phyloP scores from a whole-genome alignment of 2,329 filamentous ascomycete genomes.

The Plectosphaerella plurivora region DNA sequence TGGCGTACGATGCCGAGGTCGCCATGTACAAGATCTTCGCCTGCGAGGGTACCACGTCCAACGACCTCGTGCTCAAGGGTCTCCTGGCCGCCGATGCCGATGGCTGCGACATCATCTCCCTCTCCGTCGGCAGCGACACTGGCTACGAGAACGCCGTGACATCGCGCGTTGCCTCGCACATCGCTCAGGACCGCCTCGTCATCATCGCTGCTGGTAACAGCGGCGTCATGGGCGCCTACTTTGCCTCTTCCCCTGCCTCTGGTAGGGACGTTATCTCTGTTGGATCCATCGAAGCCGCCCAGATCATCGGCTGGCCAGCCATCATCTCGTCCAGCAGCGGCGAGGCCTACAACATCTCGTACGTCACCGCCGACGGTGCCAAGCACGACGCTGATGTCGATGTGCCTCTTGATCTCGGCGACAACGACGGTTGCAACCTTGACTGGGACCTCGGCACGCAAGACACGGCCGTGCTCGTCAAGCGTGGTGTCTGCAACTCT shows the following conservation, averaged over 20 bases:
- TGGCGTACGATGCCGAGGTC: slow-evolving; percentile 14
- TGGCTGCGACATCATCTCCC: slow-evolving; percentile 15
- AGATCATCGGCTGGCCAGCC: slow-evolving; percentile 13
- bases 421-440: slow-evolving; percentile 12
- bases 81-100: slow-evolving; percentile 16
- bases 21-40: slow-evolving; percentile 20
- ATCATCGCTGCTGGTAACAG: slow-evolving; percentile 7
- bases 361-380: slow-evolving; percentile 9
- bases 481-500: slow-evolving; percentile 8
- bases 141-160: slow-evolving; percentile 9
- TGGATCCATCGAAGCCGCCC: slow-evolving; percentile 8
- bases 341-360: slow-evolving; percentile 7
- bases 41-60: slow-evolving; percentile 9
- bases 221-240: slow-evolving; percentile 5
- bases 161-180: slow-evolving; percentile 4
- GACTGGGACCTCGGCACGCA: slow-evolving; percentile 1
- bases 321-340: slow-evolving; percentile 8
- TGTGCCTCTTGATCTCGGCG: slow-evolving; percentile 7
- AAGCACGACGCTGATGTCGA: slow-evolving; percentile 11
- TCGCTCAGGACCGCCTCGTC: slow-evolving; percentile 8
- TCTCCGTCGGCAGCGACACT: slow-evolving; percentile 12
- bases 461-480: slow-evolving; percentile 6
- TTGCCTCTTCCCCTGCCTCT: slow-evolving; percentile 4
- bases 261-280: slow-evolving; percentile 1
- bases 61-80: slow-evolving; percentile 16